phyloP scores from a whole-genome alignment of 305 asterid species.

The Fraxinus albicans region DNA sequence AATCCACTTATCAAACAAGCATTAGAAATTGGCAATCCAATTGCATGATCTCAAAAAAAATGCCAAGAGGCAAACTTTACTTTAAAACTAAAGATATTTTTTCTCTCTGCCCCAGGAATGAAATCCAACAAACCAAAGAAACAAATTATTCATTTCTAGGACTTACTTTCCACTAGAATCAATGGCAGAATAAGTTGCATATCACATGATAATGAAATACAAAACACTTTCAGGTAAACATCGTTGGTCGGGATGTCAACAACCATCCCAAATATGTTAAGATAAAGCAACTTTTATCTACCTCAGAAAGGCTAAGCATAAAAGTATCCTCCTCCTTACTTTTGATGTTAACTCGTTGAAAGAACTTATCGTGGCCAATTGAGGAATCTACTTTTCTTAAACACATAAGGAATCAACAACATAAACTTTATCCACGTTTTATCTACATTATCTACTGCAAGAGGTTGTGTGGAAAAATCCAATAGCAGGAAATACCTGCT shows the following conservation, averaged over 20 bases:
- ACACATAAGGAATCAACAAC: constrained; percentile 35
- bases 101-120: constrained; percentile 16
- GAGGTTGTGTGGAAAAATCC: constrained; percentile 19
- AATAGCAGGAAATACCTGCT: constrained; percentile 61
- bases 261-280: constrained; percentile 26
- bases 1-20: background rate
- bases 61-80: constrained; percentile 18
- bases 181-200: constrained; percentile 24
- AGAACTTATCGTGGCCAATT: constrained; percentile 13
- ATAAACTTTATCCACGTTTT: constrained; percentile 11
- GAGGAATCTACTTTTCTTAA: constrained; percentile 31
- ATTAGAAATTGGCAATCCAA: constrained; percentile 21
- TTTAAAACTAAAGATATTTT: constrained; percentile 16
- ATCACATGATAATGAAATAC: constrained; percentile 30
- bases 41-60: constrained; percentile 22
- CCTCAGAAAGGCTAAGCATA: constrained; percentile 18
- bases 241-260: constrained; percentile 13
- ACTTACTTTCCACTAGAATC: constrained; percentile 29
- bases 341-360: constrained; percentile 12
- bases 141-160: constrained; percentile 21
- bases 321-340: constrained; percentile 21
- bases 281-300: constrained; percentile 12
- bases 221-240: constrained; percentile 29
- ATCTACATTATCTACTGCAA: background rate
- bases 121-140: constrained; percentile 25